Evolutionary conservation across 1,284 basidiomycete genomes (phyloP), one percentile per base, ranked within the genome.

Genomic region (Veloboletus limbatus): DNA sequence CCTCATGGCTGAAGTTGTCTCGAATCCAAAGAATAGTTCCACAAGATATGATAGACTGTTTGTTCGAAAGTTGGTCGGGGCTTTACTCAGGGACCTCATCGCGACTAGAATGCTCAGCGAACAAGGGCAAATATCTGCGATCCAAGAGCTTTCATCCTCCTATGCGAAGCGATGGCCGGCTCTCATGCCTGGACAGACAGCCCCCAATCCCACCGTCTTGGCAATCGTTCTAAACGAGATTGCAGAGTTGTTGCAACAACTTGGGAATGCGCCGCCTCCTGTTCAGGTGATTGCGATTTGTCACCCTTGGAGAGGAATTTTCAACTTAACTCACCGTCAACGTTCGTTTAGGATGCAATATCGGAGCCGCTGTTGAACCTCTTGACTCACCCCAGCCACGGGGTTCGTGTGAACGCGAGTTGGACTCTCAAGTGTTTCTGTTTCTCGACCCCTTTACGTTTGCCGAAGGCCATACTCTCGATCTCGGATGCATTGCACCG

Each of bases 101-200:
- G 92, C 90, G 1, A 82, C 88, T 6, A 74, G 92, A 45, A 85
- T 98, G 77, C 70, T 99, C 40, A 88, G 88, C 47, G 95, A 98
- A 62, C 91, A 93, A 55, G 93, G 88, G 0, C 95, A 98, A 68
- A 95, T 97, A 40, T 74, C 78, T 27, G 96, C 95, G 0, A 89
- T 97, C 24, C 85, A 90, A 55, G 93, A 96, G 54, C 72, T 97
- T 38, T 84, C 88, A 0, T 82, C 76, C 40, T 73, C 77, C 6
- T 97, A 93, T 59, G 73, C 97, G 45, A 92, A 90, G 62, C 80
- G 88, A 48, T 99, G 93, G 92, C 93, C 93, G 0, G 85, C 91
- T 1, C 79, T 96, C 63, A 86, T 97, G 77, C 93, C 92, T 2
- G 91, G 91, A 5, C 84, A 91, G 53, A 72, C 72, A 18, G 79